A percentile compares a stretch with the other conserved stretches of the same genome.
Evolutionary conservation across 1,284 basidiomycete genomes (phyloP).

Genomic region (Heterobasidion irregulare): DNA sequence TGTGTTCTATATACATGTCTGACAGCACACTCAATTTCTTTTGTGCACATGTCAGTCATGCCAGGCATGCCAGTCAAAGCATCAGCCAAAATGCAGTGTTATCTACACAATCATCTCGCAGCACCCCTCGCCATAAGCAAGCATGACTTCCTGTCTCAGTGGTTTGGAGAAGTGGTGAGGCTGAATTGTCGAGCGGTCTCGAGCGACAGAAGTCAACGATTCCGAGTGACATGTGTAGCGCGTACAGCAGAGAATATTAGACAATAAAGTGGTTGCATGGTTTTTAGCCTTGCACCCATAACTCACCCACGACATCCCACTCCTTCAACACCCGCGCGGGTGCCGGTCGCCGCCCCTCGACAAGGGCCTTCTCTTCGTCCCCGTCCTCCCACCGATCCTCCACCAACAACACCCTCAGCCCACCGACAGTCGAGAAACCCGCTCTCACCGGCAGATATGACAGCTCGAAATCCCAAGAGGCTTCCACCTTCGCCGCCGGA

Average conservation of each 20-base stretch:
- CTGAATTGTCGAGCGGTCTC: too few species aligned
- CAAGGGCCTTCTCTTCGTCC: constrained; percentile 18
- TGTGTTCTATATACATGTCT: too few species aligned
- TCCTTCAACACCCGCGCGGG: constrained; percentile 46
- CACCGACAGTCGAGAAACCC: constrained; percentile 55
- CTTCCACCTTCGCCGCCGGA: constrained; percentile 9
- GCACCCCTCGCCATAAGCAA: too few species aligned
- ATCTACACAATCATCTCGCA: too few species aligned
- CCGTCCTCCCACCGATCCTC: constrained; percentile 45
- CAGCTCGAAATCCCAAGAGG: constrained; percentile 48
- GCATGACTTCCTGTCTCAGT: too few species aligned
- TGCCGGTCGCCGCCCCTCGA: constrained; percentile 16
- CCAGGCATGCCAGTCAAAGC: too few species aligned
- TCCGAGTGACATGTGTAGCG: neutral
- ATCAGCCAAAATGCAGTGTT: too few species aligned
- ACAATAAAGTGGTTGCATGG: neutral
- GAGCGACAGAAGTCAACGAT: too few species aligned
- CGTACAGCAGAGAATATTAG: neutral
- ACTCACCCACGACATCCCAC: constrained; percentile 59
- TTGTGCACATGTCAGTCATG: too few species aligned
- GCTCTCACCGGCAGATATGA: constrained; percentile 43
- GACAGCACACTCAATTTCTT: too few species aligned
- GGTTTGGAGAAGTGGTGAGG: too few species aligned
- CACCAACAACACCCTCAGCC: constrained; percentile 52
- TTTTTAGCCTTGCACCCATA: constrained; percentile 42